Evolutionary conservation across 2,329 filamentous ascomycete species (phyloP).

Genomic region (Trichoderma harzianum): DNA sequence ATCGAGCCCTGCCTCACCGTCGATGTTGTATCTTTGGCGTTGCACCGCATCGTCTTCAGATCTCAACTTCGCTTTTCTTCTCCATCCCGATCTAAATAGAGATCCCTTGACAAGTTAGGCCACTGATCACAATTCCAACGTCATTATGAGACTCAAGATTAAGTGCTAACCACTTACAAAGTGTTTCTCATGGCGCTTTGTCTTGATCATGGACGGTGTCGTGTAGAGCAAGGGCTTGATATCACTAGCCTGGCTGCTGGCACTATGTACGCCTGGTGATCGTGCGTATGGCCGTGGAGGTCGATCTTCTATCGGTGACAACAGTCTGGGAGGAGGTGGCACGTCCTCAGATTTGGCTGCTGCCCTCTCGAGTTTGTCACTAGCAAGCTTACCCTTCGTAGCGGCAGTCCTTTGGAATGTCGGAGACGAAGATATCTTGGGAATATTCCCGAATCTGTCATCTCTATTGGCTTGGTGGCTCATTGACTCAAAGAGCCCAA

Average conservation of each 20-base stretch:
- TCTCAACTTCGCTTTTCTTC: not conserved
- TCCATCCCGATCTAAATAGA: not conserved
- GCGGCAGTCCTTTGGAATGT: not conserved
- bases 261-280: not conserved
- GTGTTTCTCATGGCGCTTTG: not conserved
- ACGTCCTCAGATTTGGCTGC: not conserved
- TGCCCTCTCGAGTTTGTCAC: not conserved
- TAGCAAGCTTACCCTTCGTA: not conserved
- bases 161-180: not conserved
- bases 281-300: not conserved
- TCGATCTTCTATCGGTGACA: not conserved
- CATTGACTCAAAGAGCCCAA: slow-evolving; percentile 31
- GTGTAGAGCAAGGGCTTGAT: not conserved
- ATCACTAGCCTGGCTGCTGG: not conserved
- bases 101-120: not conserved
- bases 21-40: slow-evolving; percentile 23
- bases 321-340: not conserved
- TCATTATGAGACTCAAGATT: not conserved
- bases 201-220: not conserved
- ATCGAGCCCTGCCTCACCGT: slow-evolving; percentile 22
- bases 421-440: not conserved
- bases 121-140: not conserved
- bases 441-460: not conserved
- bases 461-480: slow-evolving; percentile 11
- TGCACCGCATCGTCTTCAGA: not conserved